Conservation (phyloP, 192 early-diverging fungal genomes). For the Entomortierella chlamydospora region DNA sequence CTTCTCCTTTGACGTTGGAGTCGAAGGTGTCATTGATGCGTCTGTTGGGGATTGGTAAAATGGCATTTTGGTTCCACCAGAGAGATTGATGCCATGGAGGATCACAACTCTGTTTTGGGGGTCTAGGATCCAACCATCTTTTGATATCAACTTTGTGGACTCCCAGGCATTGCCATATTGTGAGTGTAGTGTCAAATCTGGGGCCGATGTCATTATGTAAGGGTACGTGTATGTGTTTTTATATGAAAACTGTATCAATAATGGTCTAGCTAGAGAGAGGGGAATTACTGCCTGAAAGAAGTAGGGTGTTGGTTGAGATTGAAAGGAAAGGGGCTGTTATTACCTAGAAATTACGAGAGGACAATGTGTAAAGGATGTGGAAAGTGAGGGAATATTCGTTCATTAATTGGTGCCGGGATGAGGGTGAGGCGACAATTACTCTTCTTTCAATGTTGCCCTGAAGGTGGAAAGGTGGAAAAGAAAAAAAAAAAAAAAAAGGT, state of each 20-base stretch:
- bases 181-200: constrained; percentile 18
- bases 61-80: constrained; percentile 67
- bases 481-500: not conserved
- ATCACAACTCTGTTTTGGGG: constrained; percentile 60
- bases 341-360: no score
- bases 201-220: constrained; percentile 10
- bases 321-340: no score
- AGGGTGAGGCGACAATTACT: no score
- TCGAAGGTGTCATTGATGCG: not conserved
- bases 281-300: no score
- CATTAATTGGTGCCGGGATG: no score
- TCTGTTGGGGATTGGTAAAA: constrained; percentile 30
- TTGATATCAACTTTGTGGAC: constrained; percentile 17
- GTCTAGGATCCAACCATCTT: constrained; percentile 61
- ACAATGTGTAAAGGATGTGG: no score
- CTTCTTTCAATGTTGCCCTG: no score
- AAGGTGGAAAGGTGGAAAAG: not conserved
- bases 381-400: no score
- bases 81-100: constrained; percentile 67
- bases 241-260: no score
- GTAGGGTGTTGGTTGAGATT: not conserved
- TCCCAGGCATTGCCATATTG: constrained; percentile 41
- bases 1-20: not conserved
- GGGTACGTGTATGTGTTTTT: no score
- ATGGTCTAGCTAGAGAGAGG: no score